Conservation (phyloP, 148 eudicot genomes). For the Vaccinium macrocarpon region DNA sequence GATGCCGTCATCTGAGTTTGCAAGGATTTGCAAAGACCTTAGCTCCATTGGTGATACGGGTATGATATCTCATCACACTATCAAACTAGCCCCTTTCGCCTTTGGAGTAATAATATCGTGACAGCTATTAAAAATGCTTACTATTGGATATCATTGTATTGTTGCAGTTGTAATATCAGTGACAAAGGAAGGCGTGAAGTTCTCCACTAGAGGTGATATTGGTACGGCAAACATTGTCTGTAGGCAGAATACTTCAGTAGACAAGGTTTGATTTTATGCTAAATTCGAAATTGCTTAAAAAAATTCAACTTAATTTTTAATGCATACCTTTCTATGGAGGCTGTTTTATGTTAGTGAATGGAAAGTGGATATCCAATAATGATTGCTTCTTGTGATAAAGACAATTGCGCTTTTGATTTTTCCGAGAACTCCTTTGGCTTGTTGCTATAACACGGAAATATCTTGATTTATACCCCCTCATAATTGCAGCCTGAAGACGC, state of each 20-base stretch:
- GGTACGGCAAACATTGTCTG: constrained; percentile 63
- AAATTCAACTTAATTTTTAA: background rate
- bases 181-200: constrained; percentile 66
- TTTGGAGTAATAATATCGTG: background rate
- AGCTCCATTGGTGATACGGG: constrained; percentile 66
- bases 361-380: background rate
- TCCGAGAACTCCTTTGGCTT: background rate
- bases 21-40: constrained; percentile 50
- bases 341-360: too few species aligned
- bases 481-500: constrained; percentile 60
- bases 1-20: constrained; percentile 61
- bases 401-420: background rate
- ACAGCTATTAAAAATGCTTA: background rate
- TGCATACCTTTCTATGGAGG: background rate
- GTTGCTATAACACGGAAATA: background rate
- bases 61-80: constrained; percentile 8
- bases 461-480: background rate
- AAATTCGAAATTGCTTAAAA: background rate
- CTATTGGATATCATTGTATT: constrained; percentile 10
- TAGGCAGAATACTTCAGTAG: constrained; percentile 47
- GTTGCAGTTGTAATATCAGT: constrained; percentile 55
- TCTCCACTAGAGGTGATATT: constrained; percentile 68
- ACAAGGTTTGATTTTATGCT: constrained; percentile 39
- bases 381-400: background rate
- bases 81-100: background rate